phyloP scores from a whole-genome alignment of 2,329 filamentous ascomycete species.

The Fusarium buxicola region DNA sequence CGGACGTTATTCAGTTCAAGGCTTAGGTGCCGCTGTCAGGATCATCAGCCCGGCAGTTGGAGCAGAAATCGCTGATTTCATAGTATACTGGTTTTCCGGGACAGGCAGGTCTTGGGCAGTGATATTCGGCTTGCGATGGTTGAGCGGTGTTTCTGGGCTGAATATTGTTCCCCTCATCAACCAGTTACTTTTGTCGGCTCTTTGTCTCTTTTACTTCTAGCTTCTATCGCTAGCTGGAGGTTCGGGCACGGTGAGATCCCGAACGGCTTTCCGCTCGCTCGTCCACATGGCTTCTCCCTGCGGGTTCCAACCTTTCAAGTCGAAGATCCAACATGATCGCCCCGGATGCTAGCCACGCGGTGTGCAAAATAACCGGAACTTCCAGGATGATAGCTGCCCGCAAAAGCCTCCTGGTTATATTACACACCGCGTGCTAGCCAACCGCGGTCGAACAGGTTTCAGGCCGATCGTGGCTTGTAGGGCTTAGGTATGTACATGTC shows the following conservation, averaged over 20 bases:
- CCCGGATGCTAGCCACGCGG: too few relatives aligned
- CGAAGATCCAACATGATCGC: too few relatives aligned
- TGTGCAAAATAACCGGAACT: too few relatives aligned
- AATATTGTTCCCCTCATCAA: not conserved
- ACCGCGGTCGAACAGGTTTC: conserved; percentile 11
- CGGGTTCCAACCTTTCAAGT: not conserved
- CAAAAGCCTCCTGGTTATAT: not conserved
- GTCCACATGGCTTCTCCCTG: not conserved
- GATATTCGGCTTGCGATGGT: not conserved
- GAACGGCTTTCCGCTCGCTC: not conserved
- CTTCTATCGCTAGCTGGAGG: not conserved
- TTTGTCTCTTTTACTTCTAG: not conserved
- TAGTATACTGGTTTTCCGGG: not conserved
- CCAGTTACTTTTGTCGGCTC: not conserved
- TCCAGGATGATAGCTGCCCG: too few relatives aligned
- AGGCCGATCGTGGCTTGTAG: conserved; percentile 16
- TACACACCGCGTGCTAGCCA: not conserved
- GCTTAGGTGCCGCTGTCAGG: conserved; percentile 25
- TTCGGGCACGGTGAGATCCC: not conserved
- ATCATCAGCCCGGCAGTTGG: conserved; percentile 28
- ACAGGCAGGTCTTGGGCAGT: not conserved
- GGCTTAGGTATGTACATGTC: conserved; percentile 12
- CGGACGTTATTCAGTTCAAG: conserved; percentile 9
- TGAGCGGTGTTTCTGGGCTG: not conserved
- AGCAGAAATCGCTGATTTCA: conserved; percentile 3